A percentile compares a stretch with the other conserved stretches of the same genome.
Conservation (phyloP, 495 filamentous ascomycete species). For the Penicillium samsonianum region DNA sequence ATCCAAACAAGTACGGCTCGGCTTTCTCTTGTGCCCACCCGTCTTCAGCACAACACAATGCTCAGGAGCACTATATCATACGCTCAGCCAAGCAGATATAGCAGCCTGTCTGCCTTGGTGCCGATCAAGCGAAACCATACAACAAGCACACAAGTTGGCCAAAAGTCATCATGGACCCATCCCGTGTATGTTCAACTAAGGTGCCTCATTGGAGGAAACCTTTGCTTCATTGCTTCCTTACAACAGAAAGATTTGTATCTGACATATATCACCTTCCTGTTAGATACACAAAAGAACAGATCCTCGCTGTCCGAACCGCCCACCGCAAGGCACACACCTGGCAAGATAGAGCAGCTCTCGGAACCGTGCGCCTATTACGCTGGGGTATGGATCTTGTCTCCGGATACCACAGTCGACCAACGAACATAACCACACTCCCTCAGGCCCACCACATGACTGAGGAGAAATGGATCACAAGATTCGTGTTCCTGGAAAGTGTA, state of each 20-base stretch:
- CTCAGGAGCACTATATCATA: background rate
- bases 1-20: background rate
- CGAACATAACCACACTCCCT: conserved; percentile 19
- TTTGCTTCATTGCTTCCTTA: background rate
- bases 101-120: background rate
- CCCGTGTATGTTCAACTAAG: conserved; percentile 17
- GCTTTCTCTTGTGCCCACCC: background rate
- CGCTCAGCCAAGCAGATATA: background rate
- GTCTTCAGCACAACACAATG: background rate
- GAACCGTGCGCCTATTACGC: conserved; percentile 54
- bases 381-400: conserved; percentile 61
- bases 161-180: conserved; percentile 16
- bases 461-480: conserved; percentile 70
- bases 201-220: background rate
- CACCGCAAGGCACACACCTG: conserved; percentile 60
- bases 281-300: conserved; percentile 38
- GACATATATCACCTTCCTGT: background rate
- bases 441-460: conserved; percentile 57
- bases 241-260: background rate
- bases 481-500: conserved; percentile 85
- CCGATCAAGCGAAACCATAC: conserved; percentile 3
- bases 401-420: conserved; percentile 58
- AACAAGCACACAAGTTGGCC: background rate
- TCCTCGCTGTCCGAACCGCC: conserved; percentile 55
- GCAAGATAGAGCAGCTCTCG: conserved; percentile 60